Base-by-base conservation (phyloP, 2,329 filamentous ascomycete genomes). In the Sarocladium kiliense region DNA sequence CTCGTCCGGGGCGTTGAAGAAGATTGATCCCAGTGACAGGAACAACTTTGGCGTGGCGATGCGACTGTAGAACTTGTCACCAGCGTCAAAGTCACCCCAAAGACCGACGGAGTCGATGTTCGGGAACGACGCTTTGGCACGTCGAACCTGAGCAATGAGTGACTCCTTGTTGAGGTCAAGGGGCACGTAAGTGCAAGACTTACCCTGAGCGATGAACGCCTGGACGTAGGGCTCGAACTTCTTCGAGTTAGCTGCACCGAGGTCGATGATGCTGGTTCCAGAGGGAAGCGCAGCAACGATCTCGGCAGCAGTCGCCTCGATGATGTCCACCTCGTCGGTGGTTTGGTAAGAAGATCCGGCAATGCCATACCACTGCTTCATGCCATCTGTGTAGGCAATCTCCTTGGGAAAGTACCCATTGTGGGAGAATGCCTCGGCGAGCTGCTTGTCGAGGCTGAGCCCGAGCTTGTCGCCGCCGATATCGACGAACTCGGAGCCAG, bases 391-490 rank as follows among this genome's bases (percentile, higher is more conserved):
- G 47, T 64, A 64, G 2, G 60, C 62, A 2, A 64, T 9, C 19
- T 64, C 63, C 59, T 64, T 63, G 2, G 63, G 62, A 26, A 64
- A 63, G 39, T 60, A 58, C 0, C 36, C 60, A 2, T 59, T 9
- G 3, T 42, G 16, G 1, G 7, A 14, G 14, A 64, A 62, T 1
- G 62, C 61, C 2, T 42, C 16, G 0, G 41, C 41, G 0, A 63
- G 36, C 3, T 63, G 61, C 0, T 23, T 2, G 2, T 61, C 54
- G 2, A 61, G 59, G 0, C 44, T 56, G 2, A 25, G 10, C 9
- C 44, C n/a, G 2, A 63, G 53, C 2, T 34, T 34, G 1, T 57
- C 58, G 2, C 62, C 62, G n/a, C 59, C 60, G n/a, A 63, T 60
- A 37, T 64, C 61, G 42, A 62, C 47, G 53, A 63, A 42, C n/a